Base-by-base conservation (phyloP, 2,329 filamentous ascomycete genomes). In the Nemania sp. region DNA sequence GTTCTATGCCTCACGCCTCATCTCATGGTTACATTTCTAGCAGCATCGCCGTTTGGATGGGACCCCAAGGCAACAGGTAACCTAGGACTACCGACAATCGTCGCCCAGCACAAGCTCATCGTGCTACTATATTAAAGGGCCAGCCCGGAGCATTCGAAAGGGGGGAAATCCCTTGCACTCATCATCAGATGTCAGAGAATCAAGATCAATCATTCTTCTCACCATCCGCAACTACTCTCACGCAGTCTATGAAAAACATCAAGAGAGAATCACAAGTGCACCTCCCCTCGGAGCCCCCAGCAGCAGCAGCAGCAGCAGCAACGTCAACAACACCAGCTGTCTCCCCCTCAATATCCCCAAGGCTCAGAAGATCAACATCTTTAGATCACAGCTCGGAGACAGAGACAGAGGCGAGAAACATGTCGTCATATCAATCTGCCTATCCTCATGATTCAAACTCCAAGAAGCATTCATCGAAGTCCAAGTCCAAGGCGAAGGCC, bases 391-490 rank as follows among this genome's bases (percentile, higher is more conserved):
- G 50, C 25, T 56, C 53, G 1, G 58, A 54, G 15, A 64, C 62
- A 42, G 61, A 66, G 20, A 60, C 49, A 52, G 59, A 64, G 29
- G 21, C 57, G 25, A 55, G 49, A 40, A 60, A 62, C 34, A 69
- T 71, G 66, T 57, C 63, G 35, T 69, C 71, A 40, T 57, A 65
- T 17, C 72, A 76, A 4, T 74, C 74, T 3, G 79, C 77, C 57
- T 80, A 76, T 57, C 69, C 76, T 60, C 70, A 72, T 51, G 68
- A 68, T 35, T 68, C 72, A 2, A 66, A 59, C 49, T 71, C 70
- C 15, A 72, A 72, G 52, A 72, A 69, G 57, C 69, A 73, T 43
- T 73, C 71, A 47, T 72, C 78, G 5, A 77, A 76, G 65, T 69
- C 73, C 20, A 82, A 74, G 64, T 63, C 66, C n/a, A 72, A 69